Percentiles rank a stretch among this genome's conserved stretches.
Conservation (phyloP, 1,284 basidiomycete species). For the Puccinia hordei region DNA sequence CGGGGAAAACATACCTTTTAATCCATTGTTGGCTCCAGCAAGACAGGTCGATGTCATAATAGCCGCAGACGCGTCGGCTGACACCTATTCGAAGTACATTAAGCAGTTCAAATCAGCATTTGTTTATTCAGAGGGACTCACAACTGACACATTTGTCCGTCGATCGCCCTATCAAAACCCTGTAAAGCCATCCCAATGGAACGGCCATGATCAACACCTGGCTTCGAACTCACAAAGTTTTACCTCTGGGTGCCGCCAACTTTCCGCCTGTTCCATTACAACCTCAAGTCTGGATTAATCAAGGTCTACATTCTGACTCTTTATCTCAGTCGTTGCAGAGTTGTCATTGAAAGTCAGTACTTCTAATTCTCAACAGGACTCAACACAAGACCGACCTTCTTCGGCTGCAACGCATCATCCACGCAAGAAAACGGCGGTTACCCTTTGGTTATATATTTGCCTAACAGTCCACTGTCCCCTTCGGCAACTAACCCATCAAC, state of each 20-base stretch:
- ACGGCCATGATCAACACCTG: conserved; percentile 61
- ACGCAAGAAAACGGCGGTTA: conserved; percentile 37
- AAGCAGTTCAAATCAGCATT: background rate
- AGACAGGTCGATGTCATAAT: conserved; percentile 70
- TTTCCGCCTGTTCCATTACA: conserved; percentile 42
- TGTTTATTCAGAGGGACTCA: background rate
- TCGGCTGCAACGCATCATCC: conserved; percentile 65
- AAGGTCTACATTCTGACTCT: background rate
- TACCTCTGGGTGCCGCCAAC: background rate
- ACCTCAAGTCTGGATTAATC: conserved; percentile 26
- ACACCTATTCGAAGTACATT: conserved; percentile 56
- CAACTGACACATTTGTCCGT: background rate
- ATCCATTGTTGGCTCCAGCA: conserved; percentile 68
- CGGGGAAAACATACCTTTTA: conserved; percentile 64
- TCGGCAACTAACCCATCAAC: conserved; percentile 29
- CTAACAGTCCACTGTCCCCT: conserved; percentile 23
- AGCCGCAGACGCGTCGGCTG: conserved; percentile 69
- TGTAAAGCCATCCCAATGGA: conserved; percentile 64
- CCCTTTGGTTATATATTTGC: conserved; percentile 42
- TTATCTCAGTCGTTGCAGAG: too few species aligned
- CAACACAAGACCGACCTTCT: conserved; percentile 72
- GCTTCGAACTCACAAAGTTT: conserved; percentile 36
- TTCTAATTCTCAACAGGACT: conserved; percentile 62
- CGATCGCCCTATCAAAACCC: too few species aligned
- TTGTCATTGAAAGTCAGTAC: background rate